Percentiles rank a stretch among this genome's conserved stretches.
Evolutionary conservation across 2,329 filamentous ascomycete species (phyloP).

Genomic region (Colletotrichum tropicicola): DNA sequence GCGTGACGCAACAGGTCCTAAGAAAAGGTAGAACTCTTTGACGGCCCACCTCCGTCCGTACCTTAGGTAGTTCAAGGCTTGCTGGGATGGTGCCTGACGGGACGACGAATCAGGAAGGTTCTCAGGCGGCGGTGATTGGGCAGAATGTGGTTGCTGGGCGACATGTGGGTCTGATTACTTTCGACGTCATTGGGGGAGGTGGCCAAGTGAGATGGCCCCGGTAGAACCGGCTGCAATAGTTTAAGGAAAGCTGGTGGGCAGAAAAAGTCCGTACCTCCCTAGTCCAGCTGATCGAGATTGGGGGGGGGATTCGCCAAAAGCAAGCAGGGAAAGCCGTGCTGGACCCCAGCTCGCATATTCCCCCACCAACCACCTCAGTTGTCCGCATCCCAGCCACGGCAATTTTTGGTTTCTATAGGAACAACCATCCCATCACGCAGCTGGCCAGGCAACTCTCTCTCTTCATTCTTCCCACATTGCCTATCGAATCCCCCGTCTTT

Average conservation of each 20-base stretch:
- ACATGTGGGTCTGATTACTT: conserved; percentile 38
- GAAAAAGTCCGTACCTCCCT: neutral
- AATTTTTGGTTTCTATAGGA: conserved; percentile 37
- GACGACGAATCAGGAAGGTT: conserved; percentile 1
- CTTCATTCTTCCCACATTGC: neutral
- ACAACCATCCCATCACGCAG: conserved; percentile 27
- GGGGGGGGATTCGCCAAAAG: neutral
- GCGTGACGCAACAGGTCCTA: too few species aligned
- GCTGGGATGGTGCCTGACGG: conserved; percentile 9
- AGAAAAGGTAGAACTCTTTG: too few species aligned
- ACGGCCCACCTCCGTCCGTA: neutral
- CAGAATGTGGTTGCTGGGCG: conserved; percentile 37
- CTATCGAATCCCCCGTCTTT: neutral
- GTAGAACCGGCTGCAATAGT: too few species aligned
- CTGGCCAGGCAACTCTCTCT: conserved; percentile 18
- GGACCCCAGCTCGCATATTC: neutral
- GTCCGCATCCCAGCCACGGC: conserved; percentile 32
- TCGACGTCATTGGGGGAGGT: conserved; percentile 43
- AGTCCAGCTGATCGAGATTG: too few species aligned
- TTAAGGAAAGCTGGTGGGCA: too few species aligned
- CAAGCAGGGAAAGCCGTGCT: neutral
- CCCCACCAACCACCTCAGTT: conserved; percentile 32
- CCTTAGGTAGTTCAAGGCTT: too few species aligned
- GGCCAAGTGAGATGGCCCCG: too few species aligned
- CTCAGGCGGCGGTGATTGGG: conserved; percentile 20